phyloP scores from a whole-genome alignment of 805 yeast genomes.

The Cyberlindnera saturnus region DNA sequence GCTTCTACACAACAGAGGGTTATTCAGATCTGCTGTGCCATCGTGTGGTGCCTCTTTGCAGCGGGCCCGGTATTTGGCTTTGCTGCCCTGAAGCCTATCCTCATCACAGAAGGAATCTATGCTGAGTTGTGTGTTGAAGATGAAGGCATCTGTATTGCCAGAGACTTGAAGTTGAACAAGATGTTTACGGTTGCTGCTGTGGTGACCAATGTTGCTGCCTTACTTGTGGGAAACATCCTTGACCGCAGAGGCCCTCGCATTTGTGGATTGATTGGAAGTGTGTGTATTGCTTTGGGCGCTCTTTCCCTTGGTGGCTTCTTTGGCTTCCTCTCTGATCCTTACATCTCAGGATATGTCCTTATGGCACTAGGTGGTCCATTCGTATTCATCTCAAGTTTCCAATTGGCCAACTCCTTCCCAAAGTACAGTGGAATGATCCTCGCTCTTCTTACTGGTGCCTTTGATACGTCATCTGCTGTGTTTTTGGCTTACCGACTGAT shows the following conservation, averaged over 20 bases:
- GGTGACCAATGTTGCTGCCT: slow-evolving; percentile 75
- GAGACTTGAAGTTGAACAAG: slow-evolving; percentile 74
- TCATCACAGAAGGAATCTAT: slow-evolving; percentile 75
- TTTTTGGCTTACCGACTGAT: slow-evolving; percentile 67
- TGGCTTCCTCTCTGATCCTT: slow-evolving; percentile 46
- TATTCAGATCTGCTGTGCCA: slow-evolving; percentile 46
- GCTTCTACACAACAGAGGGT: slow-evolving; percentile 7
- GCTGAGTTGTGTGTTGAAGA: slow-evolving; percentile 43
- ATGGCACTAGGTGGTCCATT: slow-evolving; percentile 93
- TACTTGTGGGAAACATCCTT: slow-evolving; percentile 74
- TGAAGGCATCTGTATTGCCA: slow-evolving; percentile 51
- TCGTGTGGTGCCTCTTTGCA: slow-evolving; percentile 80
- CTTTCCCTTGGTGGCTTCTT: slow-evolving; percentile 37
- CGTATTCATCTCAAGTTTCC: slow-evolving; percentile 85
- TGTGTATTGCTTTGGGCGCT: slow-evolving; percentile 53
- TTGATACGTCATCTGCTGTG: slow-evolving; percentile 87
- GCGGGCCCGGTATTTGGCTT: slow-evolving; percentile 96
- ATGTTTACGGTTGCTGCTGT: slow-evolving; percentile 86
- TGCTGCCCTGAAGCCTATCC: slow-evolving; percentile 86
- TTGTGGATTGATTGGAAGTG: slow-evolving; percentile 70
- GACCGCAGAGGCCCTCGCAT: slow-evolving; percentile 78
- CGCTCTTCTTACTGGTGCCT: slow-evolving; percentile 88
- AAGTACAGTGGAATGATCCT: slow-evolving; percentile 72
- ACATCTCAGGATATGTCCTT: slow-evolving; percentile 64
- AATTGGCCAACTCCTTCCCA: slow-evolving; percentile 83